Evolutionary conservation across 495 filamentous ascomycete species (phyloP), one percentile per base, ranked within the genome.

Genomic region (Articulospora tetracladia): DNA sequence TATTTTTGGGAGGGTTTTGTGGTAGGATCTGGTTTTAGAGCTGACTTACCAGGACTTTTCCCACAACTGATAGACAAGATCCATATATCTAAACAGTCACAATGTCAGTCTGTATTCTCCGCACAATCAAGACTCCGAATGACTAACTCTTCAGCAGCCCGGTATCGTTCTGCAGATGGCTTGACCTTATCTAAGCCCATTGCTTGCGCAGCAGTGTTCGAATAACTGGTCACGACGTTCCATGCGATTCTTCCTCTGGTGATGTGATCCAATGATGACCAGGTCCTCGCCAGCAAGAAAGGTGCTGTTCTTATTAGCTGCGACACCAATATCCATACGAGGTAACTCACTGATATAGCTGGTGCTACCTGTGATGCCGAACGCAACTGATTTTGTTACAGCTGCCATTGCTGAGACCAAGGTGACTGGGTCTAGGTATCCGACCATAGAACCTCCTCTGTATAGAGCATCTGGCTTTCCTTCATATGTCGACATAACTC

Each of bases 171-270:
- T 55, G 86, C 85, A 66, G 86, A 83, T 48, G 83, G 79, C 34
- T 84, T 81, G 0, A 78, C 80, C 20, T 62, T 74, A 11, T 85
- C 78, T 13, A 82, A 65, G 0, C 82, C 83, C 53, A 86, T 79
- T 6, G 79, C 80, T 60, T 83, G 81, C 60, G 82, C 81, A 11
- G 83, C 83, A 0, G 79, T 70, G 56, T 86, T 82, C 66, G 80
- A 82, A 69, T 78, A 86, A 0, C 75, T 79, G 3, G 83, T 86
- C 19, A 86, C 83, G 46, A 88, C 84, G 55, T 86, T 88, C 85
- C 83, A 87, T 0, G 80, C 85, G 46, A 87, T 68, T 3, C 59
- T 24, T 1, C 59, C 53, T 8, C 56, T 19, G 4, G 59, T 28
- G 26, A 61, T 44, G 39, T 61, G 59, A 32, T 61, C 59, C 1